A percentile compares a stretch with the other conserved stretches of the same genome.
Evolutionary conservation across 2,329 filamentous ascomycete genomes (phyloP).

Genomic region (Exophiala viscosa): DNA sequence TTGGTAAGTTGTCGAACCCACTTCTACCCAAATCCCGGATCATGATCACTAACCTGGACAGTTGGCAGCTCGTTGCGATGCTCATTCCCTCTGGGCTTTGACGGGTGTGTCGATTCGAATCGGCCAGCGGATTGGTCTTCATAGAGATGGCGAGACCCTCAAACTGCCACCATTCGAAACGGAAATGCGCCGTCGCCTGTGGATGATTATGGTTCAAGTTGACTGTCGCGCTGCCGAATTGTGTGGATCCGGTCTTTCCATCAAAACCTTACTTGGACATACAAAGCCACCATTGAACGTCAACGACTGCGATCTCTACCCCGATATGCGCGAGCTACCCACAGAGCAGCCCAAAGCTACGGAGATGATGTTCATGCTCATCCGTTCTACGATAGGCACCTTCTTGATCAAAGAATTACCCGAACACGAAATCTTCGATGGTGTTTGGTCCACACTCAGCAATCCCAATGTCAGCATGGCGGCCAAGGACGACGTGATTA

Average conservation of each 20-base stretch:
- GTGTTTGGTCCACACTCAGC: slow-evolving; percentile 17
- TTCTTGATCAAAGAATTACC: slow-evolving; percentile 32
- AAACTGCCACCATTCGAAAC: slow-evolving; percentile 50
- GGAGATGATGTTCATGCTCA: slow-evolving; percentile 57
- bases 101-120: slow-evolving; percentile 39
- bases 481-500: slow-evolving; percentile 33
- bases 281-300: slow-evolving; percentile 42
- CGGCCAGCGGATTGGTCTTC: slow-evolving; percentile 33
- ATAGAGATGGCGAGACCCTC: slow-evolving; percentile 44
- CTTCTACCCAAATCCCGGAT: too few relatives aligned
- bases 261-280: slow-evolving; percentile 37
- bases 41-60: slow-evolving; percentile 26
- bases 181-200: slow-evolving; percentile 37
- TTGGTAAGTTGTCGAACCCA: too few relatives aligned
- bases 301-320: slow-evolving; percentile 40
- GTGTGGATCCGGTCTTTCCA: slow-evolving; percentile 22
- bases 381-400: slow-evolving; percentile 60
- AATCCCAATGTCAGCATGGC: slow-evolving; percentile 18
- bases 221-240: slow-evolving; percentile 35
- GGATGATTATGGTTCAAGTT: slow-evolving; percentile 44
- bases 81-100: slow-evolving; percentile 44
- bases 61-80: slow-evolving; percentile 35
- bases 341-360: slow-evolving; percentile 22
- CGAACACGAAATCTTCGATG: slow-evolving; percentile 14
- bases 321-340: slow-evolving; percentile 37